Evolutionary conservation across 2,329 filamentous ascomycete species (phyloP).

Genomic region (Cyclaneusma minus): DNA sequence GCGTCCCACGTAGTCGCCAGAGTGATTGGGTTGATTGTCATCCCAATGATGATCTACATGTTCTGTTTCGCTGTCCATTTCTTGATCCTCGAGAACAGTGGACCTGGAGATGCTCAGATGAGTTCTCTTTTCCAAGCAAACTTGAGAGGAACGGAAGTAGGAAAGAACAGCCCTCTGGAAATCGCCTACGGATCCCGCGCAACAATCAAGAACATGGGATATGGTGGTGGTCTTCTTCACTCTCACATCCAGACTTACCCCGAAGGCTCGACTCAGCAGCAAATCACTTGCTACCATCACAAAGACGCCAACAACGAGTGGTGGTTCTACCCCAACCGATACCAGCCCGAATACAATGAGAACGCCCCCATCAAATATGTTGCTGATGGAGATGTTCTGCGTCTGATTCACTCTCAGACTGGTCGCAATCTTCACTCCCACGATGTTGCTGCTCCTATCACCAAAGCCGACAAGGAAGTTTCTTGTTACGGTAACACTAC

Average conservation of each 20-base stretch:
- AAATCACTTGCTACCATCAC: slow-evolving; percentile 98
- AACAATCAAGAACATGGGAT: slow-evolving; percentile 98
- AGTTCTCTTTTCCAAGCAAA: slow-evolving; percentile 98
- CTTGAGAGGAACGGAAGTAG: slow-evolving; percentile 81
- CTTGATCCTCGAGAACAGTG: slow-evolving; percentile 79
- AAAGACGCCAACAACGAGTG: slow-evolving; percentile 99
- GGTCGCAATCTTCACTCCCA: slow-evolving; percentile 96
- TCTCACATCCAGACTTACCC: slow-evolving; percentile 95
- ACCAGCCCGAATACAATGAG: slow-evolving; percentile 54
- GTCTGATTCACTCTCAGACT: slow-evolving; percentile 86
- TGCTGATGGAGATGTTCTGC: slow-evolving; percentile 61
- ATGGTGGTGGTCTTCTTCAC: slow-evolving; percentile 89
- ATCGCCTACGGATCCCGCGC: slow-evolving; percentile 77
- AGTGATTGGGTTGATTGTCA: slow-evolving; percentile 71
- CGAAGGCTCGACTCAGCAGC: slow-evolving; percentile 85
- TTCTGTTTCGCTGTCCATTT: slow-evolving; percentile 95
- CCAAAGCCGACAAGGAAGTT: slow-evolving; percentile 82
- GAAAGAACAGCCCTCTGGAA: slow-evolving; percentile 86
- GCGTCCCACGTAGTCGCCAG: slow-evolving; percentile 67
- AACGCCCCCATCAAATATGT: slow-evolving; percentile 61
- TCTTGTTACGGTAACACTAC: slow-evolving; percentile 94
- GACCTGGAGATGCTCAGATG: slow-evolving; percentile 98
- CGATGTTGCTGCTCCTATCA: slow-evolving; percentile 72
- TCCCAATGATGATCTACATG: slow-evolving; percentile 85
- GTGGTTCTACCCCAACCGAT: slow-evolving; percentile 94